A percentile compares a stretch with the other conserved stretches of the same genome.
phyloP scores from a whole-genome alignment of 306 rosid genomes.

The Vigna unguiculata region DNA sequence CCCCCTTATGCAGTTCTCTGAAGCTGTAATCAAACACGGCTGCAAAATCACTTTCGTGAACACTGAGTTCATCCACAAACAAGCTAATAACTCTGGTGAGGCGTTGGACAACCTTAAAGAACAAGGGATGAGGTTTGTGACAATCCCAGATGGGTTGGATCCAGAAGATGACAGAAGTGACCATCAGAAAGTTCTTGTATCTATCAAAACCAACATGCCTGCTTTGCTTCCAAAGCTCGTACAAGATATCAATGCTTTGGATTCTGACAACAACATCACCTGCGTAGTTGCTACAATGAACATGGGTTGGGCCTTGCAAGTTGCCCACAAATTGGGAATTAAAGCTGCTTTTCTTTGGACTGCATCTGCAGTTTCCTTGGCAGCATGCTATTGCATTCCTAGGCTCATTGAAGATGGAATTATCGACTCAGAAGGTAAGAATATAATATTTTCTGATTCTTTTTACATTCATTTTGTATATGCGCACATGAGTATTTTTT shows the following conservation, averaged over 20 bases:
- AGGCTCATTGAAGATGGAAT: conserved; percentile 47
- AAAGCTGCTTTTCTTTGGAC: conserved; percentile 44
- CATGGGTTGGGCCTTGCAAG: conserved; percentile 52
- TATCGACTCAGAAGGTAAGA: conserved; percentile 47
- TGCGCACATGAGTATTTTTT: background rate
- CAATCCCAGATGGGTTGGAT: conserved; percentile 50
- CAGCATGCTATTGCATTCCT: conserved; percentile 17
- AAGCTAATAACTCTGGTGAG: background rate
- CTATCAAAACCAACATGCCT: conserved; percentile 44
- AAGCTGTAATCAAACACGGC: conserved; percentile 42
- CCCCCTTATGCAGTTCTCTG: conserved; percentile 51
- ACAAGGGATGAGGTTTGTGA: conserved; percentile 25
- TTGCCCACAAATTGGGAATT: conserved; percentile 46
- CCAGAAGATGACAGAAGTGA: conserved; percentile 54
- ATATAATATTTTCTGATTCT: background rate
- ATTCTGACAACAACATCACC: conserved; percentile 19
- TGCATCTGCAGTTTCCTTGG: conserved; percentile 38
- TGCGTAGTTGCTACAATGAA: conserved; percentile 44
- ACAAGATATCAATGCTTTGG: conserved; percentile 34
- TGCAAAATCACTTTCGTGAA: conserved; percentile 52
- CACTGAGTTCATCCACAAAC: conserved; percentile 46
- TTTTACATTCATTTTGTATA: background rate
- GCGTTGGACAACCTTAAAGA: conserved; percentile 16
- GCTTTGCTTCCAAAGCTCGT: conserved; percentile 56
- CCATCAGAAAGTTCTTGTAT: background rate